These are phyloP conservation scores for Herpetomonas samuelpessoai DNA, from an alignment of 208 protist genomes.

Conservation along the genomic window DNA sequence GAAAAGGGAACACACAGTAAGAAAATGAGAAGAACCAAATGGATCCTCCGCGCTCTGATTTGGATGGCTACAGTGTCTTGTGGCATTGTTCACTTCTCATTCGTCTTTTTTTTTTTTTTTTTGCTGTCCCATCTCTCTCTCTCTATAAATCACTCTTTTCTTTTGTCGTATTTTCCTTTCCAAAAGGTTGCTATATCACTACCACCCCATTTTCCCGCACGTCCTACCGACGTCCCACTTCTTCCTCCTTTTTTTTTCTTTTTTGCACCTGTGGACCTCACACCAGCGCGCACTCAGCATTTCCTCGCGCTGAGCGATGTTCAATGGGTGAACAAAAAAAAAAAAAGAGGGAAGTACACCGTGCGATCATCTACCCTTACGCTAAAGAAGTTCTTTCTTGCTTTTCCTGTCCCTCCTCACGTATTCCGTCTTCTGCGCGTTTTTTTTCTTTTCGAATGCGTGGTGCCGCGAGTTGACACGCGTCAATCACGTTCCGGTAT, in stretches of 20 bases:
- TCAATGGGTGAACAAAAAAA: constrained; percentile 2
- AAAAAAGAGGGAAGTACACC: neutral
- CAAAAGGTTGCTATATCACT: neutral
- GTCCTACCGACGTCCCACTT: neutral
- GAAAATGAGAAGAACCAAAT: too few relatives aligned
- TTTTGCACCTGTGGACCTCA: neutral
- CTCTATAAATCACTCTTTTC: neutral
- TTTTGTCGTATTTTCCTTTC: neutral
- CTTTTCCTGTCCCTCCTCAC: too few relatives aligned
- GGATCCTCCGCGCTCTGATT: too few relatives aligned
- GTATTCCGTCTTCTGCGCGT: too few relatives aligned
- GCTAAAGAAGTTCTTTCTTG: too few relatives aligned
- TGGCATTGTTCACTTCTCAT: constrained; percentile 6
- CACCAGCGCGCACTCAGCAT: neutral
- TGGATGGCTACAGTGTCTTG: neutral
- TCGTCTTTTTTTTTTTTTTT: constrained; percentile 7
- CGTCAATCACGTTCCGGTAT: too few relatives aligned
- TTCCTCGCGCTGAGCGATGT: neutral
- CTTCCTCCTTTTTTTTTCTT: neutral
- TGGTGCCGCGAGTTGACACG: too few relatives aligned
- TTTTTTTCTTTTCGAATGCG: too few relatives aligned
- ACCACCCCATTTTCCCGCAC: neutral
- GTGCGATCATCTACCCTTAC: too few relatives aligned
- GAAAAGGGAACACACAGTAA: too few relatives aligned
- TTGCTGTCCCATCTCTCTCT: constrained; percentile 1